Evolutionary conservation across 192 early-diverging fungal genomes (phyloP).

Genomic region (Backusella macrospora): DNA sequence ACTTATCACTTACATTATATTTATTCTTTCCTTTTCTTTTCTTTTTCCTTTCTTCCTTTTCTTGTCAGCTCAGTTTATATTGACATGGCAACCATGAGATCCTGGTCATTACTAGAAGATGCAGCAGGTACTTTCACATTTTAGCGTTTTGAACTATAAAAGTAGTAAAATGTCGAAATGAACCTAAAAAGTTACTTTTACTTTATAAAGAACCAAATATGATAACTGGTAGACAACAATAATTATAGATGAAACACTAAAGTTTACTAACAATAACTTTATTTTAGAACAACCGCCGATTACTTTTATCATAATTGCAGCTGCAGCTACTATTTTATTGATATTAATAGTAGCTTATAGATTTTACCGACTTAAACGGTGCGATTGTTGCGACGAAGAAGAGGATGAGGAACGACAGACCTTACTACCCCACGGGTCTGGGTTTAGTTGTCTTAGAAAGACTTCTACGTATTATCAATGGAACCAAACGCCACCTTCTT

Average conservation of each 20-base stretch:
- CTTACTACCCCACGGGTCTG: not conserved
- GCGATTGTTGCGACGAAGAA: conserved; percentile 10
- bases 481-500: conserved; percentile 23
- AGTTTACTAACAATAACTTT: not conserved
- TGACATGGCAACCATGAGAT: not conserved
- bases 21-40: conserved; percentile 2
- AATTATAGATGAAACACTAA: conserved; percentile 2
- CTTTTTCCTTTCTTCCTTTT: conserved; percentile 5
- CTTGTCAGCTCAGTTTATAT: not conserved
- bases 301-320: not conserved
- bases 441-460: conserved; percentile 15
- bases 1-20: not conserved
- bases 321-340: conserved; percentile 5
- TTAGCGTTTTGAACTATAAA: not conserved
- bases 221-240: not conserved
- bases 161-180: not conserved
- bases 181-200: not conserved
- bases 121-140: conserved; percentile 10
- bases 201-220: not conserved
- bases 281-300: not conserved
- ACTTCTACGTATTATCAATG: conserved; percentile 30
- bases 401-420: conserved; percentile 24
- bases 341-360: conserved; percentile 7
- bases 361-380: not conserved
- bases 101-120: not conserved